Conservation (phyloP, 305 asterid genomes). For the Lippia alba region DNA sequence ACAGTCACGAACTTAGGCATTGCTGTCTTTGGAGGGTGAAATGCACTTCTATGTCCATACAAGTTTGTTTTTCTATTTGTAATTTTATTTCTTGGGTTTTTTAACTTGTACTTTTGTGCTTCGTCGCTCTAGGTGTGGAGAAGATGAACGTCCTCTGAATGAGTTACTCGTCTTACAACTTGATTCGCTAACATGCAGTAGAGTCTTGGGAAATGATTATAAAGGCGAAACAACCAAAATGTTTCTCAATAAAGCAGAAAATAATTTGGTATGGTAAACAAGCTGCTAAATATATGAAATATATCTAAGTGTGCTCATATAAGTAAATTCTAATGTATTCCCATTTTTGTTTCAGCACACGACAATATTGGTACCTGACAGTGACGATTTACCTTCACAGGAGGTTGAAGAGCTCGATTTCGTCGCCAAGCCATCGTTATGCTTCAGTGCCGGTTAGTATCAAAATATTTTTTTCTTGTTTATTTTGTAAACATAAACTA, state of each 20-base stretch:
- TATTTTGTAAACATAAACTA: too few species aligned
- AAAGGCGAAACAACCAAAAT: slow-evolving; percentile 50
- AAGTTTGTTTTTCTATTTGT: background rate
- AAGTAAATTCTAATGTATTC: slow-evolving; percentile 3
- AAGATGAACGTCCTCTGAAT: slow-evolving; percentile 87
- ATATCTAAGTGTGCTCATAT: background rate
- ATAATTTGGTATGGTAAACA: slow-evolving; percentile 43
- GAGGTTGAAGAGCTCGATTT: slow-evolving; percentile 52
- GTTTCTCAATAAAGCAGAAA: slow-evolving; percentile 43
- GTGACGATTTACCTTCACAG: slow-evolving; percentile 42
- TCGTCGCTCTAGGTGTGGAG: slow-evolving; percentile 75
- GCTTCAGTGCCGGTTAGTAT: slow-evolving; percentile 48
- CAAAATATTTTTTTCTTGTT: background rate
- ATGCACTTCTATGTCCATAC: slow-evolving; percentile 9
- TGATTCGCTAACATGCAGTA: slow-evolving; percentile 43
- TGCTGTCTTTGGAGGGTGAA: slow-evolving; percentile 87
- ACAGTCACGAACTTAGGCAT: slow-evolving; percentile 59
- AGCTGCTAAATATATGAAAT: background rate
- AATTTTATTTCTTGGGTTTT: background rate
- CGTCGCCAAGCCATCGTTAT: slow-evolving; percentile 44
- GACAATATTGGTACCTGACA: slow-evolving; percentile 38
- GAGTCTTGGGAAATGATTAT: slow-evolving; percentile 38
- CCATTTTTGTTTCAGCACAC: slow-evolving; percentile 36
- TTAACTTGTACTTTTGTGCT: background rate
- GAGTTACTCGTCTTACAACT: slow-evolving; percentile 79